Evolutionary conservation across 2,329 filamentous ascomycete species (phyloP).

Genomic region (Knoxdaviesia proteae): DNA sequence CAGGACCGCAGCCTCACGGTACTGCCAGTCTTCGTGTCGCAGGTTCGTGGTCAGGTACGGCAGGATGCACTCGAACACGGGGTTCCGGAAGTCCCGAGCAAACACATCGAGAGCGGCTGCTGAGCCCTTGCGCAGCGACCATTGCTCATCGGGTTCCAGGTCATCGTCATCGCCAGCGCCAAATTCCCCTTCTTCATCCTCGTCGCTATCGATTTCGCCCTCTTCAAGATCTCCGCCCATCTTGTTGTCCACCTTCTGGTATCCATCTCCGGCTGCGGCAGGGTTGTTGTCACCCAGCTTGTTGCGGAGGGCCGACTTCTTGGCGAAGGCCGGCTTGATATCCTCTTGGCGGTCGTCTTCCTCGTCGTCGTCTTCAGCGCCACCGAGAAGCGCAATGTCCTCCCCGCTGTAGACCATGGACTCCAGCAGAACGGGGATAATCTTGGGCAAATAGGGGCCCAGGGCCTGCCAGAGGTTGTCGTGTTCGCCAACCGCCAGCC

Average conservation of each 20-base stretch:
- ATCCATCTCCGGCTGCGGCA: slow-evolving; percentile 24
- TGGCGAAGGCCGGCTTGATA: slow-evolving; percentile 81
- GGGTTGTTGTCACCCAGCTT: slow-evolving; percentile 25
- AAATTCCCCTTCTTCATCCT: slow-evolving; percentile 22
- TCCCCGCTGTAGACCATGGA: slow-evolving; percentile 96
- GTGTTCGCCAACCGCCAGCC: slow-evolving; percentile 84
- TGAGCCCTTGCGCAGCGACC: slow-evolving; percentile 93
- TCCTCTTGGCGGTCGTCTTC: slow-evolving; percentile 79
- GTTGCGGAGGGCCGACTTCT: slow-evolving; percentile 33
- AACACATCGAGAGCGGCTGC: slow-evolving; percentile 89
- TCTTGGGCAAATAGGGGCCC: slow-evolving; percentile 57
- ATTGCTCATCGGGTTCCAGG: slow-evolving; percentile 69
- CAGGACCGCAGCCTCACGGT: slow-evolving; percentile 82
- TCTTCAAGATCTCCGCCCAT: slow-evolving; percentile 52
- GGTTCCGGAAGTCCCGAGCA: slow-evolving; percentile 68
- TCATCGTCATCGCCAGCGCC: slow-evolving; percentile 40
- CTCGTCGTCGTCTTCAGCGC: slow-evolving; percentile 74
- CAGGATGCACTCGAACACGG: slow-evolving; percentile 78
- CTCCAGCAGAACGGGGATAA: slow-evolving; percentile 75
- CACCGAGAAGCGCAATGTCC: slow-evolving; percentile 68
- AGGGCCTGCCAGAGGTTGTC: slow-evolving; percentile 57
- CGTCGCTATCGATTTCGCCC: slow-evolving; percentile 60
- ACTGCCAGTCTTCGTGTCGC: slow-evolving; percentile 72
- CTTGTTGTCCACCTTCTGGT: slow-evolving; percentile 33
- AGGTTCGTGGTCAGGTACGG: slow-evolving; percentile 85